A percentile compares a stretch with the other conserved stretches of the same genome.
phyloP scores from a whole-genome alignment of 1,284 basidiomycete species.

The Trichosporon ovoides region DNA sequence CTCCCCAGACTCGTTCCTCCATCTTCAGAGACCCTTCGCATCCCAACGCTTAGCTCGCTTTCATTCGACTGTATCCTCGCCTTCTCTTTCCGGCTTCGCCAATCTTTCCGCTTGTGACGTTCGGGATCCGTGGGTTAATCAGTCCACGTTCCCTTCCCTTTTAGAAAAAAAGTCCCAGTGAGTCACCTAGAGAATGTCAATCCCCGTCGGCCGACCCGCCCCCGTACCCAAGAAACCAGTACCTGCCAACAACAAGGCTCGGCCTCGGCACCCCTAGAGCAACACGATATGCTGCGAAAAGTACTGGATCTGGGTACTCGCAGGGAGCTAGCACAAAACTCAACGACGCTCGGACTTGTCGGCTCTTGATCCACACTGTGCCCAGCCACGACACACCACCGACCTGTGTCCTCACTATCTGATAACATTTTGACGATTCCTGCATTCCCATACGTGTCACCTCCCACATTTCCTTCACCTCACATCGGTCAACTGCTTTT shows the following conservation, averaged over 20 bases:
- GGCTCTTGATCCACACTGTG: too few relatives aligned
- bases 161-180: constrained; percentile 4
- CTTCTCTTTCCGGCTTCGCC: background rate
- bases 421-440: background rate
- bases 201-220: background rate
- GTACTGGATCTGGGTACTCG: background rate
- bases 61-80: background rate
- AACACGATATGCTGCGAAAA: background rate
- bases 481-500: background rate
- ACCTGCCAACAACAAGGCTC: background rate
- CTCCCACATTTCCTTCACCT: background rate
- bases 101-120: background rate
- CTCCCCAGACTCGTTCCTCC: background rate
- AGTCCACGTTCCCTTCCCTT: background rate
- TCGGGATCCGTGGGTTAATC: background rate
- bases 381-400: background rate
- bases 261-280: constrained; percentile 1
- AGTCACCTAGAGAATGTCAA: background rate
- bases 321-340: background rate
- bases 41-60: background rate
- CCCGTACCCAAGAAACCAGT: background rate
- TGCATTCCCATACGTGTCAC: background rate
- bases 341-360: constrained; percentile 3
- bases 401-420: background rate
- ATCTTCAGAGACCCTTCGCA: background rate